Base-by-base conservation (phyloP, 768 basidiomycete genomes). In the Gymnopilus junonius region DNA sequence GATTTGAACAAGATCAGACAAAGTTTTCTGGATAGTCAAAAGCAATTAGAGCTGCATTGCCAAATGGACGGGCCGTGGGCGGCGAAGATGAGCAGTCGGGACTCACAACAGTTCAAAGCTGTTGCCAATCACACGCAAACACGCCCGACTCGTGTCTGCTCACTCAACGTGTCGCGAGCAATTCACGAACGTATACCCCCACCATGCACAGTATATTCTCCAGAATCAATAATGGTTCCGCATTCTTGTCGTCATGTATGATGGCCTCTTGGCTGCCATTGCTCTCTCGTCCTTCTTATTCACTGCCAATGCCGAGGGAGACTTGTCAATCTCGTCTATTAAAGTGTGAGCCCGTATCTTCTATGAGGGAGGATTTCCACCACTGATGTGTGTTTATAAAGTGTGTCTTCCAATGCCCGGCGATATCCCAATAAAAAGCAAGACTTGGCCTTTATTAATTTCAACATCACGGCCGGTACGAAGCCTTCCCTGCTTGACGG, bases 401-500 rank as follows among this genome's bases (percentile, higher is more conserved):
- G 55, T 35, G 71, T 84, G 74, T 68, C 83, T 74, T 65, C 79
- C 76, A 59, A 85, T 65, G 78, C 81, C 40, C 80, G 85, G 62
- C 82, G 86, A 50, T 87, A 87, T 73, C 78, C 82, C 4, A 83
- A 77, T 67, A 83, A 81, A 64, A 83, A 89, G 68, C 88, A 92
- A 70, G 94, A 96, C 67, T 82, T 89, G 60, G 90, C 90, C 1
- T 90, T 92, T 71, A 84, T 93, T 37, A 85, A 89, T 71, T 95
- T 95, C 78, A 89, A 94, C 73, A 77, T 93, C 55, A 85, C 84
- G 46, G 91, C 93, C 45, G 94, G 94, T 92, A 69, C 67, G 85
- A 20, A 20, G 31, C 20, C 23, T 23, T 25, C 8, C 51, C 20
- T 55, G 0, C 17, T 5, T 25, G 5, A 37, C 23, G n/a, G 21